These are phyloP conservation scores for Lactarius tabidus DNA, from an alignment of 768 basidiomycete species.

Conservation along the genomic window DNA sequence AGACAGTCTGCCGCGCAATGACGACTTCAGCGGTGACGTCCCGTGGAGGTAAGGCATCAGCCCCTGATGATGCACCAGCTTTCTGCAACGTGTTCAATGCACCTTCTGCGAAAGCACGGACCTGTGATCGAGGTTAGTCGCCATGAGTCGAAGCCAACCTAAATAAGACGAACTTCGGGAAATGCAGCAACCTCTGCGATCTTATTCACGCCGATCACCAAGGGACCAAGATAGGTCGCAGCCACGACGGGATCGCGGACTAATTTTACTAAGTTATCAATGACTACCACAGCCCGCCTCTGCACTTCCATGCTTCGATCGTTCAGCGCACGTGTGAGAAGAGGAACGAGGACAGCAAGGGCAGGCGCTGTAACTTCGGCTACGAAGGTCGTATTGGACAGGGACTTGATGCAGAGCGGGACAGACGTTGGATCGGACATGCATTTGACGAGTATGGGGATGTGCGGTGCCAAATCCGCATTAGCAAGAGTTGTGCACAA, in stretches of 20 bases:
- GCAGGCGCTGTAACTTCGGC: slow-evolving; percentile 97
- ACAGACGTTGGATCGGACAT: slow-evolving; percentile 91
- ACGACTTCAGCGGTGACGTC: slow-evolving; percentile 63
- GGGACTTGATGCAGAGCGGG: slow-evolving; percentile 88
- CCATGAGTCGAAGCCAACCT: slow-evolving; percentile 8
- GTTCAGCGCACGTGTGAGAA: slow-evolving; percentile 85
- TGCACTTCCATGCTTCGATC: slow-evolving; percentile 97
- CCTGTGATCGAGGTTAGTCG: slow-evolving; percentile 38
- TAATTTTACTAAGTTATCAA: slow-evolving; percentile 96
- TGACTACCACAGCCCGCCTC: slow-evolving; percentile 88
- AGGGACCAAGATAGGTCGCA: slow-evolving; percentile 78
- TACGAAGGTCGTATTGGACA: slow-evolving; percentile 94
- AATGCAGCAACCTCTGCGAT: slow-evolving; percentile 90
- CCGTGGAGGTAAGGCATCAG: slow-evolving; percentile 63
- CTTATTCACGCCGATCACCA: slow-evolving; percentile 87
- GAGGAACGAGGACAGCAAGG: slow-evolving; percentile 90
- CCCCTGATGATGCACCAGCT: slow-evolving; percentile 76
- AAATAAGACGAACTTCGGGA: slow-evolving; percentile 64
- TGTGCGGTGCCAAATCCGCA: slow-evolving; percentile 86
- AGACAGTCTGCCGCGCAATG: slow-evolving; percentile 51
- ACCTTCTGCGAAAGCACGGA: slow-evolving; percentile 87
- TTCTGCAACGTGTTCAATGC: slow-evolving; percentile 77
- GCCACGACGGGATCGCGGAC: slow-evolving; percentile 89
- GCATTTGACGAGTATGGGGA: slow-evolving; percentile 84
- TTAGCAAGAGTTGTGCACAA: slow-evolving; percentile 91